Conservation (phyloP, 2,329 filamentous ascomycete species). For the Fusarium pininemorale region DNA sequence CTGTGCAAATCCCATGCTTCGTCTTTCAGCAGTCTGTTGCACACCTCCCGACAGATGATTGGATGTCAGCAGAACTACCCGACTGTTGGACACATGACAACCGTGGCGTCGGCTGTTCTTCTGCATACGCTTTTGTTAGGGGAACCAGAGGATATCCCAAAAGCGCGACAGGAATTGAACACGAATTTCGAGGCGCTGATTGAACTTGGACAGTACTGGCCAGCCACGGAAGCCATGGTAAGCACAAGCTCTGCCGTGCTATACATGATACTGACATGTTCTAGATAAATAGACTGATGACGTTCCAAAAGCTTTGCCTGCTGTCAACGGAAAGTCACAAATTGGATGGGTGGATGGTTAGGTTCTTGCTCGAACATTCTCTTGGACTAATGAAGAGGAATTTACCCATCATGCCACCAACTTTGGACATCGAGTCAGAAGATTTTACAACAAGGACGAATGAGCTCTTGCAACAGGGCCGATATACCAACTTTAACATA, state of each 20-base stretch:
- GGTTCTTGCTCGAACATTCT: constrained; percentile 1
- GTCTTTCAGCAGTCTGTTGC: background rate
- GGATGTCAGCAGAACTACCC: background rate
- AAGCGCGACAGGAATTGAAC: background rate
- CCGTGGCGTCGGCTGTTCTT: background rate
- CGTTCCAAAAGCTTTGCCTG: background rate
- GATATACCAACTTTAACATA: background rate
- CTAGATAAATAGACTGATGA: background rate
- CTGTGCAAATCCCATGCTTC: constrained; percentile 1
- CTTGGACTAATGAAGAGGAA: background rate
- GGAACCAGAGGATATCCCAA: background rate
- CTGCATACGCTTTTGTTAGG: background rate
- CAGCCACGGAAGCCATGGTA: background rate
- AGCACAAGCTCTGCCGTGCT: accelerated
- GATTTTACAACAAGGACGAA: background rate
- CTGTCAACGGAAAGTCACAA: background rate
- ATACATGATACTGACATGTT: background rate
- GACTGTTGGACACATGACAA: background rate
- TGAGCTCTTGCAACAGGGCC: background rate
- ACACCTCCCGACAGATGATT: background rate
- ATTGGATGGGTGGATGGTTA: constrained; percentile 4
- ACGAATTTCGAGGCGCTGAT: background rate
- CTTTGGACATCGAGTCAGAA: background rate
- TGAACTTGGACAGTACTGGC: background rate
- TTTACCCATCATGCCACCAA: accelerated